phyloP scores from a whole-genome alignment of 345 rosid genomes.

The Citrus glauca region DNA sequence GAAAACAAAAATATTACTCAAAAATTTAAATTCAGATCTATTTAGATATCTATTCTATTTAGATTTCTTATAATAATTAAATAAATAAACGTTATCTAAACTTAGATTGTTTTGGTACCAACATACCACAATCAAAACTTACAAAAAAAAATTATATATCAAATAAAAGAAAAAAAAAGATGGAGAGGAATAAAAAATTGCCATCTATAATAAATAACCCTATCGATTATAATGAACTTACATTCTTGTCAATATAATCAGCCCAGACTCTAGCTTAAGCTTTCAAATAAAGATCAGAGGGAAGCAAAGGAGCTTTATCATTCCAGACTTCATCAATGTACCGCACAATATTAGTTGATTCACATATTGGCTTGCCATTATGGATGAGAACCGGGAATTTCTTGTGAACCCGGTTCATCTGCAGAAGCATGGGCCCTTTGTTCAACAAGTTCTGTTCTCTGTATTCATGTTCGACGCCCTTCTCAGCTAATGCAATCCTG shows the following conservation, averaged over 20 bases:
- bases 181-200: too few species aligned
- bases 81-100: too few species aligned
- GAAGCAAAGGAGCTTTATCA: conserved; percentile 1
- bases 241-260: conserved; percentile 13
- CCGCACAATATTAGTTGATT: conserved; percentile 7
- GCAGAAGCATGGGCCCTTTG: conserved; percentile 1
- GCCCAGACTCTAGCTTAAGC: conserved; percentile 15
- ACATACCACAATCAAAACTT: too few species aligned
- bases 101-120: too few species aligned
- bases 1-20: too few species aligned
- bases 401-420: conserved; percentile 15
- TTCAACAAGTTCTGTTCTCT: conserved; percentile 6
- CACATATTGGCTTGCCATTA: conserved; percentile 11
- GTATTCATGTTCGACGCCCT: conserved; percentile 9
- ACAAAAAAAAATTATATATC: background rate
- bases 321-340: conserved; percentile 14
- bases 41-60: too few species aligned
- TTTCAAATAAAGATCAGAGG: conserved; percentile 5
- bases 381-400: conserved; percentile 2
- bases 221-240: background rate
- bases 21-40: too few species aligned
- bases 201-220: too few species aligned
- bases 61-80: too few species aligned
- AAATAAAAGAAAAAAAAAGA: background rate
- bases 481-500: conserved; percentile 9